Evolutionary conservation across 257 asterid species (phyloP), one percentile per base, ranked within the genome.

Genomic region (Petrea volubilis): DNA sequence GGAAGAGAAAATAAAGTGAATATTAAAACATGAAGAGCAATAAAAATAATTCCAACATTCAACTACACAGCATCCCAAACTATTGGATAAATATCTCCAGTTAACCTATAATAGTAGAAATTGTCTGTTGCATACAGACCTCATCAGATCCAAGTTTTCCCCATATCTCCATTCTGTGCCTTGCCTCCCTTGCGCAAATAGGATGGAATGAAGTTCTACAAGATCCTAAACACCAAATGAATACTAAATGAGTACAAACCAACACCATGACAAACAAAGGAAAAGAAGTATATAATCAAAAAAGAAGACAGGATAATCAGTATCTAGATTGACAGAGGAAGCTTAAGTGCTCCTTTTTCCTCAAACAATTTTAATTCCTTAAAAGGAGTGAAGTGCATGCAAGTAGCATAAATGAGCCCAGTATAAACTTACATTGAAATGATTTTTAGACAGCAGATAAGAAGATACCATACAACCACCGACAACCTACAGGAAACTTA

Each of bases 171-270:
- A 95, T 88, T 80, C 92, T 82, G 78, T 92, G 92, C 63, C 79
- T 79, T 60, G 97, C 98, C 78, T 95, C 99, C 85, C 99, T 84
- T 33, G 98, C 99, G 85, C 99, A 95, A 64, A 90, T 83, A 71
- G 99, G 99, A 82, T 95, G 99, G 82, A 95, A 95, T 27, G 98
- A 87, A 64, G 93, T 88, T 84, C 99, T 90, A 84, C 99, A 95
- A 83, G 97, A 87, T 76, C 98, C 99, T 95, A 88, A 76, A 72
- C 67, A 78, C 60, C 34, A 74, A 86, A 80, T 52, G 74, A 74
- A 67, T 53, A 59, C 9, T 62, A 57, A 76, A 78, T 66, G 55
- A 78, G 76, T 47, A 51, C 36, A 44, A 50, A 71, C 13, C 31
- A 81, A 41, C 64, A 65, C 23, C 79, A 70, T 23, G 15, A 9